These are phyloP conservation scores for Selenicereus undatus DNA, from an alignment of 148 eudicot genomes.

Conservation along the genomic window DNA sequence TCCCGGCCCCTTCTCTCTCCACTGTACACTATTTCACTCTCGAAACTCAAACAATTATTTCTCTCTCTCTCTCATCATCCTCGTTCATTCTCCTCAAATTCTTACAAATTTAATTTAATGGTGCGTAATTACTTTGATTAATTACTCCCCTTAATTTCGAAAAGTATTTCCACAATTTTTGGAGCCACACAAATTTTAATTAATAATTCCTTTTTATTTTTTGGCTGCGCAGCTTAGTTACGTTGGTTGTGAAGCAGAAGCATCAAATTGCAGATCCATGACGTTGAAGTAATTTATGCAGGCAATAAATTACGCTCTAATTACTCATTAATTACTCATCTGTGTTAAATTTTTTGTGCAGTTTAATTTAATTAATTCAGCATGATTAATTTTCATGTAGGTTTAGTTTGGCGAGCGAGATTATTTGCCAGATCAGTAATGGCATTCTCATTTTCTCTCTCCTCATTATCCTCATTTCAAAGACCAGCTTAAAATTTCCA, in stretches of 20 bases:
- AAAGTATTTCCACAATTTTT: neutral
- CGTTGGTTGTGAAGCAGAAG: neutral
- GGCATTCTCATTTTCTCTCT: neutral
- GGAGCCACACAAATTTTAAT: neutral
- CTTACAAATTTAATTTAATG: neutral
- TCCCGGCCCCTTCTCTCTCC: neutral
- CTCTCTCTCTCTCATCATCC: neutral
- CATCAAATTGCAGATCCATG: slow-evolving; percentile 13
- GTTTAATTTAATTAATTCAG: neutral
- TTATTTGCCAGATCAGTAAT: neutral
- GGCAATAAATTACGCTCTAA: neutral
- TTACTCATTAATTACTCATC: neutral
- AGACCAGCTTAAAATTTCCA: neutral
- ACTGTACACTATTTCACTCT: slow-evolving; percentile 9
- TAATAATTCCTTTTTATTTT: neutral
- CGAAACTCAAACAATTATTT: neutral
- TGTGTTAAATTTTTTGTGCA: neutral
- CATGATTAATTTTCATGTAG: neutral
- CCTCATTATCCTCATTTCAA: neutral
- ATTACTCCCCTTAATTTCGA: neutral
- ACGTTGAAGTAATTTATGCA: neutral
- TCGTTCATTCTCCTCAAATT: neutral
- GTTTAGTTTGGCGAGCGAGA: neutral
- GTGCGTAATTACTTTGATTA: neutral
- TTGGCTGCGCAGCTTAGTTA: neutral